Percentiles rank a stretch among this genome's conserved stretches.
These are phyloP conservation scores for Drechslera avenae DNA, from an alignment of 2,329 filamentous ascomycete species.

Conservation along the genomic window DNA sequence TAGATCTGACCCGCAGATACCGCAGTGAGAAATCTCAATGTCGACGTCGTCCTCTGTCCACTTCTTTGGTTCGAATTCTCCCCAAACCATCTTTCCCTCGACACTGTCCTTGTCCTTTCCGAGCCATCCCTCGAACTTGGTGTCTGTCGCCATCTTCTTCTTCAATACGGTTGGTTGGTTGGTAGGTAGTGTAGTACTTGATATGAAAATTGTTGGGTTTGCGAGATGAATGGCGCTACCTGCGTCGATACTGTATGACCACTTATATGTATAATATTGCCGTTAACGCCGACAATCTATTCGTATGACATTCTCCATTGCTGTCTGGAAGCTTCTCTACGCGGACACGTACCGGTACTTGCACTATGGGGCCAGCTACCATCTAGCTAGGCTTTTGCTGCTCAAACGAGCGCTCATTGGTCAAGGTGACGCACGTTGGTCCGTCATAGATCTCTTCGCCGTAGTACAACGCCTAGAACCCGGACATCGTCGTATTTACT, in stretches of 20 bases:
- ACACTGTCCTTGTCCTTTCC: constrained; percentile 56
- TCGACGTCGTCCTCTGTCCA: constrained; percentile 70
- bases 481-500: neutral
- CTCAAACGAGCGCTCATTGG: constrained; percentile 3
- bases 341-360: neutral
- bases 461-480: neutral
- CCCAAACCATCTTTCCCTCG: constrained; percentile 62
- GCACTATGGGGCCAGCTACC: neutral
- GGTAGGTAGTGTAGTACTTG: neutral
- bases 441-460: constrained; percentile 4
- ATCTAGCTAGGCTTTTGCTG: neutral
- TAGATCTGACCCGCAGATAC: constrained; percentile 45
- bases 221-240: neutral
- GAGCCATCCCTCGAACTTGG: constrained; percentile 61
- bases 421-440: neutral
- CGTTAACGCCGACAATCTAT: constrained; percentile 6
- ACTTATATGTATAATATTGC: constrained; percentile 3
- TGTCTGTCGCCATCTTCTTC: constrained; percentile 24
- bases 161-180: neutral
- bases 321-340: constrained; percentile 2
- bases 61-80: constrained; percentile 52
- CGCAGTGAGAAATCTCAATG: constrained; percentile 49
- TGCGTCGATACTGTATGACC: neutral
- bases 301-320: constrained; percentile 8
- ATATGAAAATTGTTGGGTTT: neutral